Base-by-base conservation (phyloP, 305 asterid species). In the Fraxinus velutina region DNA sequence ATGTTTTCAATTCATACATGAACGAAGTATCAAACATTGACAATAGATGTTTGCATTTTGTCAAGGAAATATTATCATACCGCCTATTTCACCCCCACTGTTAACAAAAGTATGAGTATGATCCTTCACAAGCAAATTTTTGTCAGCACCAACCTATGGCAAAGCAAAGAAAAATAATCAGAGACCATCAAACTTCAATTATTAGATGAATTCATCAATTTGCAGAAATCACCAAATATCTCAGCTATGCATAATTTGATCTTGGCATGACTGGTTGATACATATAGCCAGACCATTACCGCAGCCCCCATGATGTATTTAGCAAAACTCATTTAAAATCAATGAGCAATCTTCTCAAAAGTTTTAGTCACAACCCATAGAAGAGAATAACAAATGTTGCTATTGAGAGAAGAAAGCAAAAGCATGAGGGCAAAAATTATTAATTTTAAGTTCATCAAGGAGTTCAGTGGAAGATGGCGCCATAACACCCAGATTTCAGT, bases 41-140 rank as follows among this genome's bases (percentile, higher is more conserved):
- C 21, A 37, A 32, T 36, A 60, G 55, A 62, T 64, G 64, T 81
- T 66, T 66, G 73, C 73, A 27, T 29, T 66, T 66, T 66, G 36
- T 24, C 19, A 66, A 12, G 73, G 72, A 73, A 32, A 76, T 80
- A 75, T 83, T 77, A 81, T 74, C 92, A 82, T 96, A 94, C 99
- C 98, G 13, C 99, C 99, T 83, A 96, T 90, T 66, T 92, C 94
- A 79, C 97, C 98, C 85, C 97, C 98, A 88, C 89, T 96, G 89
- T 96, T 96, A 81, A 96, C 98, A 77, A 96, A 96, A 72, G 97
- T 94, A 92, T 96, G 99, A 84, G 96, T 93, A 80, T 96, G 99
- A 79, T 96, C 98, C 92, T 96, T 96, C 83, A 93, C 97, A 13
- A 96, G 96, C 79, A 96, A 89, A 85, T 96, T 96, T 84, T 90